These are phyloP conservation scores for Debaryomyces coudertii DNA, from an alignment of 1,139 yeast genomes.

Conservation along the genomic window DNA sequence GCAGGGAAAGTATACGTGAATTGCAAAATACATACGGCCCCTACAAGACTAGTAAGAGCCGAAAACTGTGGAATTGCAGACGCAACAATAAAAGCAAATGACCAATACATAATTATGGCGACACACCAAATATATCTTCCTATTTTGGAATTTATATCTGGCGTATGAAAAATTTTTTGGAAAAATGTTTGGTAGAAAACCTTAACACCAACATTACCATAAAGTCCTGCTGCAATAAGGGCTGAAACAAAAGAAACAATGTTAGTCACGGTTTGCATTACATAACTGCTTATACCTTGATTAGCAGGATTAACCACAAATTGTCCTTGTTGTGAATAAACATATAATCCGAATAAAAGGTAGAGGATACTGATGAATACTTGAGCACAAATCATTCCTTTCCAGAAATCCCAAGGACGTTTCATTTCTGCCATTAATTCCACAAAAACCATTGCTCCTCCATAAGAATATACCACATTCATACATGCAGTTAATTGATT, in stretches of 20 bases:
- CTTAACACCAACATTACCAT: slow-evolving; percentile 49
- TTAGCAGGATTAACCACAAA: slow-evolving; percentile 44
- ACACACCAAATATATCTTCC: slow-evolving; percentile 39
- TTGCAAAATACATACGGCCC: slow-evolving; percentile 52
- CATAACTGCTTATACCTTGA: slow-evolving; percentile 39
- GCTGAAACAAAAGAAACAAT: slow-evolving; percentile 39
- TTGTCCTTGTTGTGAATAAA: slow-evolving; percentile 48
- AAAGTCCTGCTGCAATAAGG: slow-evolving; percentile 45
- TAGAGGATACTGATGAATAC: slow-evolving; percentile 39
- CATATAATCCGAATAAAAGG: slow-evolving; percentile 28
- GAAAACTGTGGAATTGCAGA: slow-evolving; percentile 58
- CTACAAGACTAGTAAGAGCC: slow-evolving; percentile 50
- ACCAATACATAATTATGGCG: slow-evolving; percentile 42
- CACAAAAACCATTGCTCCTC: slow-evolving; percentile 49
- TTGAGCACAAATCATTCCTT: slow-evolving; percentile 48
- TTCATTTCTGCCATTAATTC: slow-evolving; percentile 51
- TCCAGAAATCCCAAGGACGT: slow-evolving; percentile 49
- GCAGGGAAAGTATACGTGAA: slow-evolving; percentile 52
- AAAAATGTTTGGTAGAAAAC: slow-evolving; percentile 41
- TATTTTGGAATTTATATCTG: slow-evolving; percentile 28
- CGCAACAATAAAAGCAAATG: slow-evolving; percentile 47
- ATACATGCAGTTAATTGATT: slow-evolving; percentile 39
- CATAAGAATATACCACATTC: slow-evolving; percentile 51
- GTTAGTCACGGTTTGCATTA: slow-evolving; percentile 45
- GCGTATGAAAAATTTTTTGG: slow-evolving; percentile 33